Conservation (phyloP, 2,329 filamentous ascomycete species). For the Ophiostoma australiae region DNA sequence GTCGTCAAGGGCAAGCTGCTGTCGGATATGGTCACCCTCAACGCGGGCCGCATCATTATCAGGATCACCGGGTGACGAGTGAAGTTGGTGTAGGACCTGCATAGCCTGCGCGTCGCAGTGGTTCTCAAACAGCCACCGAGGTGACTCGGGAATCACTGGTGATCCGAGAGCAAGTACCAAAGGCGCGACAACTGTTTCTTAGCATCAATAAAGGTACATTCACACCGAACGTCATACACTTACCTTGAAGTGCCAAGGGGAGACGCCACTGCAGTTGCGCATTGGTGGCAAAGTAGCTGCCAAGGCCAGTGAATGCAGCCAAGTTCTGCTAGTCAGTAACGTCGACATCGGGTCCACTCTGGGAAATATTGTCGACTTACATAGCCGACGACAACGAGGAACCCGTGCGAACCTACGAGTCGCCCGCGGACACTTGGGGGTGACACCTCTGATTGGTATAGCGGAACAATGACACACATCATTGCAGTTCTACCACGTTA, state of each 20-base stretch:
- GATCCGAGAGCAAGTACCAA: background rate
- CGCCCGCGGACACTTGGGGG: background rate
- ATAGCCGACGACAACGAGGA: background rate
- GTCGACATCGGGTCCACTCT: background rate
- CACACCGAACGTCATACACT: background rate
- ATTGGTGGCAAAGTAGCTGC: constrained; percentile 8
- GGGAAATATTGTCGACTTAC: background rate
- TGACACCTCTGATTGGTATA: background rate
- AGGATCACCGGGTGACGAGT: background rate
- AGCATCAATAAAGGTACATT: background rate
- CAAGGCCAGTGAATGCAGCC: constrained; percentile 3
- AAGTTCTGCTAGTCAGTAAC: constrained; percentile 9
- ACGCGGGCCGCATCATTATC: background rate
- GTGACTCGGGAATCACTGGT: background rate
- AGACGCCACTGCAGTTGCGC: constrained; percentile 2
- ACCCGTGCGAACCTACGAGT: background rate
- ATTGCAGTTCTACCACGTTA: background rate
- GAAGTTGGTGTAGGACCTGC: background rate
- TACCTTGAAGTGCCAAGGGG: background rate
- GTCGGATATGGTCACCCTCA: background rate
- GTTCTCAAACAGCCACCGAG: background rate
- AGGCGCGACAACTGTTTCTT: background rate
- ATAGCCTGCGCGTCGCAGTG: background rate
- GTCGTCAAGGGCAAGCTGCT: background rate
- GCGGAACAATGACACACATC: background rate